Evolutionary conservation across 768 basidiomycete genomes (phyloP).

Genomic region (Leccinum boreale): DNA sequence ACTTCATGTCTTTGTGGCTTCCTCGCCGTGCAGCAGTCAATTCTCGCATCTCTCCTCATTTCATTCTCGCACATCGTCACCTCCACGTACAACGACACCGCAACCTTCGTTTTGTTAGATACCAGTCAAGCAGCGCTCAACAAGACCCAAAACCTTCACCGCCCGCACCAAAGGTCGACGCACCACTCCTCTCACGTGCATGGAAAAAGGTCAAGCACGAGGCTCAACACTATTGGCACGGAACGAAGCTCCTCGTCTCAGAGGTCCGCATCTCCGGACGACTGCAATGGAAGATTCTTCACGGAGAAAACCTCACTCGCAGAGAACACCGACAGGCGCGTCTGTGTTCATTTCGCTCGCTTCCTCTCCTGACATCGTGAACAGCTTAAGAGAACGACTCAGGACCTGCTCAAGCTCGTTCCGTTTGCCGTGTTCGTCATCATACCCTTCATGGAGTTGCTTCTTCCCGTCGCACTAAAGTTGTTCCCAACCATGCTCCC

Average conservation of each 20-base stretch:
- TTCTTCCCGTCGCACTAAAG: slow-evolving; percentile 93
- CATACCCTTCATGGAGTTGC: slow-evolving; percentile 97
- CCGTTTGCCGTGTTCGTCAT: slow-evolving; percentile 94
- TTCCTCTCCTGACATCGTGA: neutral
- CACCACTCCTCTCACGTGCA: slow-evolving; percentile 53
- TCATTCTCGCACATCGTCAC: slow-evolving; percentile 29
- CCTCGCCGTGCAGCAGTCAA: slow-evolving; percentile 46
- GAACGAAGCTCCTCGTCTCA: slow-evolving; percentile 88
- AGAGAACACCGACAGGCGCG: slow-evolving; percentile 89
- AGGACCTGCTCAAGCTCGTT: slow-evolving; percentile 87
- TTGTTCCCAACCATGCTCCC: slow-evolving; percentile 99
- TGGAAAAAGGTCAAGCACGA: slow-evolving; percentile 98
- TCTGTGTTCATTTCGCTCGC: neutral
- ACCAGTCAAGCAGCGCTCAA: slow-evolving; percentile 12
- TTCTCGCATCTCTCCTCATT: slow-evolving; percentile 26
- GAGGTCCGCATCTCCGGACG: slow-evolving; percentile 89
- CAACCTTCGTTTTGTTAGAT: slow-evolving; percentile 1
- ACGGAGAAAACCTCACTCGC: slow-evolving; percentile 87
- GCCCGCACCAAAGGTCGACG: slow-evolving; percentile 45
- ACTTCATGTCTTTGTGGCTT: slow-evolving; percentile 72
- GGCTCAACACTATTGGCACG: slow-evolving; percentile 95
- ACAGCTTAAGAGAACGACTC: slow-evolving; percentile 89
- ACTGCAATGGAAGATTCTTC: slow-evolving; percentile 88
- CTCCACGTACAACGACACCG: neutral
- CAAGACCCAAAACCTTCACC: slow-evolving; percentile 47